phyloP scores from a whole-genome alignment of 495 filamentous ascomycete genomes.

The Tuber indicum region DNA sequence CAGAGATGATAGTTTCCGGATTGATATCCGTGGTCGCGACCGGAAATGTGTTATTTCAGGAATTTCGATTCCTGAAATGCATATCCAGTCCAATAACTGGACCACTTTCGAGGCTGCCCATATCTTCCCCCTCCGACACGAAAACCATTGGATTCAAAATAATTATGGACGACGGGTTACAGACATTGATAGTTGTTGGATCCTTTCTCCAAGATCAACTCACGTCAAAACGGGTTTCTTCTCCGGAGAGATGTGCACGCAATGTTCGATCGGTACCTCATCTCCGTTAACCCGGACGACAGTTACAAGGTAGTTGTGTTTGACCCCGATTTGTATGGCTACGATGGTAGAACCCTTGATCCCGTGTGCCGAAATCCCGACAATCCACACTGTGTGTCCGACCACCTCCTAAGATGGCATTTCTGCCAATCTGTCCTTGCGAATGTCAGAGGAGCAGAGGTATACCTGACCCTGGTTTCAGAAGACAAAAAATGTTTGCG shows the following conservation, averaged over 20 bases:
- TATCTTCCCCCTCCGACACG: too few species aligned
- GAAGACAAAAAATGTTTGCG: too few species aligned
- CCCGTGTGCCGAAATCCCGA: slow-evolving; percentile 36
- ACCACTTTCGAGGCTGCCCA: too few species aligned
- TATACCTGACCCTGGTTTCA: too few species aligned
- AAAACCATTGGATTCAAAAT: too few species aligned
- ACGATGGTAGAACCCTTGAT: slow-evolving; percentile 34
- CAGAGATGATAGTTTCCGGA: slow-evolving; percentile 10
- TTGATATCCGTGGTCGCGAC: slow-evolving; percentile 14
- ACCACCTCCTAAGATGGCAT: slow-evolving; percentile 39
- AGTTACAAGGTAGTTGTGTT: slow-evolving; percentile 37
- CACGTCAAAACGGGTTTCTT: too few species aligned
- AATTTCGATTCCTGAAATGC: not conserved
- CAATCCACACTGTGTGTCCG: slow-evolving; percentile 29
- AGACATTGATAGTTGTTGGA: too few species aligned
- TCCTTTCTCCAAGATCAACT: too few species aligned
- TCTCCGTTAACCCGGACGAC: slow-evolving; percentile 17
- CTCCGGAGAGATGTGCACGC: too few species aligned
- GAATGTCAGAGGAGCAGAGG: slow-evolving; percentile 33
- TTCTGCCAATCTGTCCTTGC: slow-evolving; percentile 39
- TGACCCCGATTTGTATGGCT: slow-evolving; percentile 10
- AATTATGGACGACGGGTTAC: too few species aligned
- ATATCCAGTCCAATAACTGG: too few species aligned
- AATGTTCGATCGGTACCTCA: not conserved
- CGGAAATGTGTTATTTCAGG: slow-evolving; percentile 16